Base-by-base conservation (phyloP, 306 rosid species). In the Cucurbita argyrosperma region DNA sequence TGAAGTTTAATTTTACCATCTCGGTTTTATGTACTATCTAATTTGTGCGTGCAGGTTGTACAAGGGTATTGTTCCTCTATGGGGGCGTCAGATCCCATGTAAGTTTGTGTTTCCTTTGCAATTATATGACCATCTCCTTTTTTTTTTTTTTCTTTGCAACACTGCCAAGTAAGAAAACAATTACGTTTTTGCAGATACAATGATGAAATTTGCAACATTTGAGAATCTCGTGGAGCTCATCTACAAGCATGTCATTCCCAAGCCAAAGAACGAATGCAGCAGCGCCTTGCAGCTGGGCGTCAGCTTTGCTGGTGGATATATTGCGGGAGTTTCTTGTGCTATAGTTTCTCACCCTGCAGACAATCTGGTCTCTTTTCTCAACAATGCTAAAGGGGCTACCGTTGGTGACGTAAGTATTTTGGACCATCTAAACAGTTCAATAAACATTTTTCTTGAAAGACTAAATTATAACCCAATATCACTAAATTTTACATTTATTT, bases 1-100 rank as follows among this genome's bases (percentile, higher is more conserved):
- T 26, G 26, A 26, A 26, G 26, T 26, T 26, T 26, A 26, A 26
- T 26, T 26, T 26, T 26, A 26, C 26, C 2, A 26, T 26, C 2
- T 1, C 1, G 26, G 26, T 26, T 26, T 26, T 26, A 26, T 26
- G 2, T 26, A 26, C 26, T 26, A 26, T 26, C 26, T 26, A 26
- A 26, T 26, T 26, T 75, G 10, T 54, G 58, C 40, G 81, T 81
- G 83, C 91, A 95, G 99, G 86, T 74, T 95, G 83, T 95, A 95
- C 82, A 95, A 95, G 94, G 99, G 99, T 37, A 19, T 95, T 37
- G 90, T 95, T 81, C 99, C 99, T 77, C 88, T 95, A 30, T 95
- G 99, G 99, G 99, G 99, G 80, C 96, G 99, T 21, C 99, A 94
- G 74, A 95, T 95, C 68, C 99, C 99, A 80, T 95, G 99, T 95